A percentile compares a stretch with the other conserved stretches of the same genome.
Conservation (phyloP, 371 early-diverging fungal genomes). For the Zopfochytrium polystomum region DNA sequence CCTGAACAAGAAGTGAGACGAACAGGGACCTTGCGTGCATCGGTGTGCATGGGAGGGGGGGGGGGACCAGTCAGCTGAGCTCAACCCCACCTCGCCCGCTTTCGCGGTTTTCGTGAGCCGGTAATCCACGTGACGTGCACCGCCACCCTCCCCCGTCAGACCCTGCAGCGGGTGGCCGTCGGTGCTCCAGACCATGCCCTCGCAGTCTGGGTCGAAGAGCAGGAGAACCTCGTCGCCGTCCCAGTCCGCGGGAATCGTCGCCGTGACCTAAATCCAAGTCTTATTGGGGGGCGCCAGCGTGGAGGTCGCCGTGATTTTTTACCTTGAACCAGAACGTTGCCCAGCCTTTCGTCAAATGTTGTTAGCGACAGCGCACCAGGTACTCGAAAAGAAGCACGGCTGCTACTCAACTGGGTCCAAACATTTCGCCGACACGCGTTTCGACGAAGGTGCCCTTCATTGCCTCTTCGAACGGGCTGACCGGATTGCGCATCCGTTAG, state of each 20-base stretch:
- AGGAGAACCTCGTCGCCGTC: constrained; percentile 68
- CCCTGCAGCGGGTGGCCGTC: constrained; percentile 85
- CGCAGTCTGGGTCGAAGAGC: constrained; percentile 79
- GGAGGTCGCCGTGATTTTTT: constrained; percentile 40
- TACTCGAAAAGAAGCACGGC: not conserved
- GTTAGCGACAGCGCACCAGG: not conserved
- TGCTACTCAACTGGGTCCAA: constrained; percentile 64
- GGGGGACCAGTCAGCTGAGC: too few species aligned
- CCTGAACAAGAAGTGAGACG: constrained; percentile 19
- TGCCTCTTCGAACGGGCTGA: constrained; percentile 84
- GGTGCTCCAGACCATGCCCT: constrained; percentile 83
- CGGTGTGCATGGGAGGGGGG: too few species aligned
- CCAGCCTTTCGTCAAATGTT: constrained; percentile 43
- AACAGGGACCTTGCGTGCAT: too few species aligned
- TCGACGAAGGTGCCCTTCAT: constrained; percentile 63
- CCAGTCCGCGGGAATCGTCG: constrained; percentile 65
- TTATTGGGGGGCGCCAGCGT: constrained; percentile 18
- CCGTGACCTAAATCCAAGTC: constrained; percentile 36
- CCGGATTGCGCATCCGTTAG: too few species aligned
- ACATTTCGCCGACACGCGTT: constrained; percentile 64
- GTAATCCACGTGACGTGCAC: constrained; percentile 75
- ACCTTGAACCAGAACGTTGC: constrained; percentile 84
- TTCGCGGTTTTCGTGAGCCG: constrained; percentile 59
- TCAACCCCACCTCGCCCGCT: too few species aligned
- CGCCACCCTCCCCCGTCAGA: constrained; percentile 69